These are phyloP conservation scores for Stromatinia cepivora DNA, from an alignment of 2,329 filamentous ascomycete species.

Conservation along the genomic window DNA sequence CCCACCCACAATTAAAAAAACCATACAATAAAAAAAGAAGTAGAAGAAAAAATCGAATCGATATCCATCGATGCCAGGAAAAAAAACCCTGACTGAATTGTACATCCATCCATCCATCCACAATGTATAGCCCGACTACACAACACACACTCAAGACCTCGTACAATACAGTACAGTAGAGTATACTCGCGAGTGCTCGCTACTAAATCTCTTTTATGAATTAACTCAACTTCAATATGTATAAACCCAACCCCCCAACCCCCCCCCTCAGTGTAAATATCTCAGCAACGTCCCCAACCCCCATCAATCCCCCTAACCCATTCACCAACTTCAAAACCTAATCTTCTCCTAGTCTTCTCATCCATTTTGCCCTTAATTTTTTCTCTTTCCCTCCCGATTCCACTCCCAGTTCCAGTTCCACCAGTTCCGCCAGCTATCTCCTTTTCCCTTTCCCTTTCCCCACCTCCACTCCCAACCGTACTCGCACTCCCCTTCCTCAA, in stretches of 20 bases:
- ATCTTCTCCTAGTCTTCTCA: constrained; percentile 68
- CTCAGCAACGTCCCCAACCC: constrained; percentile 25
- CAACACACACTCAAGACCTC: background rate
- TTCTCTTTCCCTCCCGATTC: background rate
- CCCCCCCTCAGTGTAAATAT: background rate
- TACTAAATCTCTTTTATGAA: constrained; percentile 5
- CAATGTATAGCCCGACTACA: too few relatives aligned
- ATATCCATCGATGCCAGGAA: background rate
- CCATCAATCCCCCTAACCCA: constrained; percentile 54
- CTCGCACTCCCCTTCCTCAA: constrained; percentile 45
- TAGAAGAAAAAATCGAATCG: background rate
- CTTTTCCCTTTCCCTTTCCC: background rate
- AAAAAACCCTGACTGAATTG: background rate
- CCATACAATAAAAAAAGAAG: background rate
- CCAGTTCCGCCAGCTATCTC: background rate
- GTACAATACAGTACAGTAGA: background rate
- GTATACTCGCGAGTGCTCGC: too few relatives aligned
- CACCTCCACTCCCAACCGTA: constrained; percentile 19
- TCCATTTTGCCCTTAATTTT: constrained; percentile 49
- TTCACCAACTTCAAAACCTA: constrained; percentile 87
- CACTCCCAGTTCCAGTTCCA: background rate
- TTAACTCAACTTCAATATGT: background rate
- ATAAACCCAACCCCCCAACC: background rate
- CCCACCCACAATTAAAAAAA: background rate
- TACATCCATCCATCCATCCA: background rate